Evolutionary conservation across 257 asterid species (phyloP), one percentile per base, ranked within the genome.

Genomic region (Striga asiatica): DNA sequence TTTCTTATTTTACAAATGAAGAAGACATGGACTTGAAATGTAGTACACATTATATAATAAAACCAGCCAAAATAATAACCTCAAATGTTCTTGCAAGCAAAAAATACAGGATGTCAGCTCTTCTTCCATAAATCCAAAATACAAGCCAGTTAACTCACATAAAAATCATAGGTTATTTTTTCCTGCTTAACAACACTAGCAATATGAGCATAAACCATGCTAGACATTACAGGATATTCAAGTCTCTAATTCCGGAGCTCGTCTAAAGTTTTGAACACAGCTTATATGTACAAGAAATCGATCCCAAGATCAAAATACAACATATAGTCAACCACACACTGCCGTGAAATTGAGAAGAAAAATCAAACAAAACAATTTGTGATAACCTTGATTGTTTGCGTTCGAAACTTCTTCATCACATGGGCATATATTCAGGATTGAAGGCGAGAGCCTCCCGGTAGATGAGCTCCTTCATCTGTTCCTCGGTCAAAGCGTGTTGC

Each of bases 391-490:
- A 37, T 42, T 24, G 32, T 22, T 49, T 27, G 19, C 13, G 50
- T 16, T 39, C 19, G 47, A 61, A n/a, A n/a, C n/a, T n/a, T n/a
- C n/a, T n/a, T n/a, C n/a, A n/a, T 52, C 81, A 84, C 77, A 79
- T 71, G 53, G 58, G 84, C 78, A 70, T 86, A 74, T 83, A 86
- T 59, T 86, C 95, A 0, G 98, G 96, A 50, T 89, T 89, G 67
- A 86, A 83, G 50, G 96, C 96, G 18, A 89, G 74, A 48, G 96
- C 76, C 76, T 89, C 98, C 72, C 76, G 69, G 70, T 86, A 86
- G 25, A 89, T 89, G 48, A 89, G 84, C 85, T 89, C 98, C 79
- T 80, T 89, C 98, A 89, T 89, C 73, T 89, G 95, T 55, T 89
- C 98, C 68, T 86, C 98, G 4, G 82, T 69, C 85, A 89, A 61